Base-by-base conservation (phyloP, 2,329 filamentous ascomycete genomes). In the Hymenoscyphus fructigenus region DNA sequence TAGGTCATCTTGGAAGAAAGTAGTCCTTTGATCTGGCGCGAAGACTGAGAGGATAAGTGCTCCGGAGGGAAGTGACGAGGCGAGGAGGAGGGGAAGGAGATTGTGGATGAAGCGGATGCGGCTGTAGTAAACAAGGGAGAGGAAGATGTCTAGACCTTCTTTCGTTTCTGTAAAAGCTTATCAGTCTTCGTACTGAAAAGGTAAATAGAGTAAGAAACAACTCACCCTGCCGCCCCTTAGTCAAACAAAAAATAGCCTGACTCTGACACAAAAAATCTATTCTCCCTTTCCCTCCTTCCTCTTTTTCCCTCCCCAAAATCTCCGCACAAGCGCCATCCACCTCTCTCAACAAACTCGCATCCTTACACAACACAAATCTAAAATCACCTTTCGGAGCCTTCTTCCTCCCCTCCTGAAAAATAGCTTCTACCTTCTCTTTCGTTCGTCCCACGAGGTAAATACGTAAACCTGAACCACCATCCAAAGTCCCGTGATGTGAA, bases 61-160 rank as follows among this genome's bases (percentile, higher is more conserved):
- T n/a, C 44, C 44, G 20, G n/a, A 9, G 2, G n/a, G 44, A 6
- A 23, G 44, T 3, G 44, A 4, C 6, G 70, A 70, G 9, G 47
- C 56, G 17, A 66, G 62, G 4, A 76, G 69, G 1, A 74, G 62
- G 7, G 73, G 73, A 50, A 74, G 66, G 2, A 76, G 68, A 14
- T 71, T 66, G 12, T 68, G 62, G 41, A 72, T 62, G 62, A 72
- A 68, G 38, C 73, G 70, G 68, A 74, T 75, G 41, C 75, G 71
- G 7, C 73, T 76, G 59, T 72, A 75, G 67, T 74, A 76, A 57
- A 69, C 70, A 60, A 72, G 71, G 36, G 68, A 69, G 66, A 72
- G 68, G 7, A 66, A 66, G 38, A 57, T 65, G 60, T 75, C 73
- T 44, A 76, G 64, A 3, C 73, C 74, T 66, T 75, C 76, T 44